Evolutionary conservation across 805 yeast genomes (phyloP).

Genomic region (Candida multigemmis): DNA sequence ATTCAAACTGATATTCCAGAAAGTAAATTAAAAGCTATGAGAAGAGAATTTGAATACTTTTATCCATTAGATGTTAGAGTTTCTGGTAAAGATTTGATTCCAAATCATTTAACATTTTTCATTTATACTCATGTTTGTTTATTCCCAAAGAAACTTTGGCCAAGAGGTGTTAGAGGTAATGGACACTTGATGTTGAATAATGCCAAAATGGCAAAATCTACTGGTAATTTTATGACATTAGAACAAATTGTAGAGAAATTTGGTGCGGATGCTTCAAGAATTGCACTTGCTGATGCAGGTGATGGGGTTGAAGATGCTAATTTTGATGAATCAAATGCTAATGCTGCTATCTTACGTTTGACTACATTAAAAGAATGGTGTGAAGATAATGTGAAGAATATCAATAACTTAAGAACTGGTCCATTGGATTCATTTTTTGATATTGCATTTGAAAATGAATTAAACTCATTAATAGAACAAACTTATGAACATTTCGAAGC

Average conservation of each 20-base stretch:
- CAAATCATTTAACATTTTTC: conserved; percentile 94
- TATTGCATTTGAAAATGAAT: conserved; percentile 84
- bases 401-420: conserved; percentile 41
- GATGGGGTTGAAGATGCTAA: conserved; percentile 96
- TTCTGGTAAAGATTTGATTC: conserved; percentile 95
- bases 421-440: conserved; percentile 62
- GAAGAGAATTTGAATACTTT: conserved; percentile 94
- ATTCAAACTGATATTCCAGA: conserved; percentile 51
- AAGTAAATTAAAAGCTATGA: conserved; percentile 58
- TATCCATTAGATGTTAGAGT: conserved; percentile 89
- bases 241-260: conserved; percentile 76
- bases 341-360: conserved; percentile 92
- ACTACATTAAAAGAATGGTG: conserved; percentile 93
- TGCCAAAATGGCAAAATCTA: conserved; percentile 95
- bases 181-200: conserved; percentile 94
- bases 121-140: conserved; percentile 88
- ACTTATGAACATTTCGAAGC: conserved; percentile 60
- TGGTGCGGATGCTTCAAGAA: conserved; percentile 97
- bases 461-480: conserved; percentile 72
- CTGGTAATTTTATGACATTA: conserved; percentile 94
- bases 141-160: conserved; percentile 90
- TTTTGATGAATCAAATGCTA: conserved; percentile 92
- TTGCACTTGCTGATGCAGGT: conserved; percentile 98
- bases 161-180: conserved; percentile 85
- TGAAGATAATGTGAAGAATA: conserved; percentile 57